phyloP scores from a whole-genome alignment of 2,329 filamentous ascomycete genomes.

The Ascocoryne sarcoides region DNA sequence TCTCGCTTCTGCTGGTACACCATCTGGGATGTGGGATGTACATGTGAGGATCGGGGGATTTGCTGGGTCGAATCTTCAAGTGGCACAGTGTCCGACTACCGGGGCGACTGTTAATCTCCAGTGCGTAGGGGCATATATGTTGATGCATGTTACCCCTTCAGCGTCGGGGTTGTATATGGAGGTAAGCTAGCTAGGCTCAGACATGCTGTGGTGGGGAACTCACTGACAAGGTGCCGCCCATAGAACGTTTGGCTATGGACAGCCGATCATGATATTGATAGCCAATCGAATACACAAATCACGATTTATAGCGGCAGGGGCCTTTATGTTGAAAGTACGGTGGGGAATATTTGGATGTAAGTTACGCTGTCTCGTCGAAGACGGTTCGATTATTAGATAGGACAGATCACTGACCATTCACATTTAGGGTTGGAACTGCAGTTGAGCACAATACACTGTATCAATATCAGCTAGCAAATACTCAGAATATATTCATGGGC shows the following conservation, averaged over 20 bases:
- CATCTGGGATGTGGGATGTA: conserved; percentile 42
- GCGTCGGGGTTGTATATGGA: conserved; percentile 39
- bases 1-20: conserved; percentile 29
- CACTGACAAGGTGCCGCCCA: too few relatives aligned
- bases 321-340: conserved; percentile 23
- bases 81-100: conserved; percentile 57
- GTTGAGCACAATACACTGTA: conserved; percentile 45
- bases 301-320: conserved; percentile 42
- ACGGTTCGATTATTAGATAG: too few relatives aligned
- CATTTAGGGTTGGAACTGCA: conserved; percentile 46
- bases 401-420: conserved; percentile 78
- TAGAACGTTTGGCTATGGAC: conserved; percentile 42
- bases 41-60: conserved; percentile 36
- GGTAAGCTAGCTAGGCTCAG: too few relatives aligned
- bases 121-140: conserved; percentile 30
- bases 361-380: too few relatives aligned
- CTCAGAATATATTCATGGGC: conserved; percentile 21
- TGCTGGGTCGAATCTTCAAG: conserved; percentile 37
- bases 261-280: conserved; percentile 35
- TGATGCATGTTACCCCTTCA: conserved; percentile 27
- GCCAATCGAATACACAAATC: conserved; percentile 41
- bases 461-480: conserved; percentile 40
- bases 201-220: too few relatives aligned
- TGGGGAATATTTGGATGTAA: conserved; percentile 40
- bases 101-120: conserved; percentile 26